Conservation (phyloP, 371 early-diverging fungal genomes). For the Mortierella sp. region DNA sequence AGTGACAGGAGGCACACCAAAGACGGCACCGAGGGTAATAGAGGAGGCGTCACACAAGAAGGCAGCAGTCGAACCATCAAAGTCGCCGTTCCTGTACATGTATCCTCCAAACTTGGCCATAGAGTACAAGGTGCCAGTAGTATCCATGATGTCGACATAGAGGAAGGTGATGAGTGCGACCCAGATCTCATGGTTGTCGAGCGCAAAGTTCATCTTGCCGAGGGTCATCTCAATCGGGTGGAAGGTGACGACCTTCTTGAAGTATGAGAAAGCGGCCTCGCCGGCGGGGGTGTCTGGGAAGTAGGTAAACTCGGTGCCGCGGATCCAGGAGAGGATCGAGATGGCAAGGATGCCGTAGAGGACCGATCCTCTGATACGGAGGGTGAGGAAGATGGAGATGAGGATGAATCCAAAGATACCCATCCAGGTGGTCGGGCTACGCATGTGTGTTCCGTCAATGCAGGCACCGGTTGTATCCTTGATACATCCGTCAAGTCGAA, state of each 20-base stretch:
- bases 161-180: conserved; percentile 84
- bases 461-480: conserved; percentile 67
- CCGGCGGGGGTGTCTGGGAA: conserved; percentile 78
- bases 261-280: conserved; percentile 75
- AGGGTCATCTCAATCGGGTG: conserved; percentile 71
- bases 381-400: conserved; percentile 71
- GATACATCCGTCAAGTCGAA: conserved; percentile 72
- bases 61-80: conserved; percentile 80
- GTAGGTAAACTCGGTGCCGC: conserved; percentile 75
- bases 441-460: conserved; percentile 67
- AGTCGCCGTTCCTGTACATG: conserved; percentile 79
- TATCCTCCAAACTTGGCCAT: conserved; percentile 89
- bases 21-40: conserved; percentile 75
- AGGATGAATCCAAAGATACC: conserved; percentile 81
- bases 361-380: conserved; percentile 80
- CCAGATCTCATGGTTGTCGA: conserved; percentile 74
- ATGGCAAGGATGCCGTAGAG: conserved; percentile 77
- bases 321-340: conserved; percentile 79
- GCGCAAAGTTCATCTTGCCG: conserved; percentile 73
- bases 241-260: conserved; percentile 78
- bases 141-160: conserved; percentile 86
- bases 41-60: conserved; percentile 79
- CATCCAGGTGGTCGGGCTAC: conserved; percentile 76
- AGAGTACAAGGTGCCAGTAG: conserved; percentile 84
- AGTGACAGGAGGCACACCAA: conserved; percentile 83